Conservation (phyloP, 805 yeast genomes). For the Suhomyces sp. region DNA sequence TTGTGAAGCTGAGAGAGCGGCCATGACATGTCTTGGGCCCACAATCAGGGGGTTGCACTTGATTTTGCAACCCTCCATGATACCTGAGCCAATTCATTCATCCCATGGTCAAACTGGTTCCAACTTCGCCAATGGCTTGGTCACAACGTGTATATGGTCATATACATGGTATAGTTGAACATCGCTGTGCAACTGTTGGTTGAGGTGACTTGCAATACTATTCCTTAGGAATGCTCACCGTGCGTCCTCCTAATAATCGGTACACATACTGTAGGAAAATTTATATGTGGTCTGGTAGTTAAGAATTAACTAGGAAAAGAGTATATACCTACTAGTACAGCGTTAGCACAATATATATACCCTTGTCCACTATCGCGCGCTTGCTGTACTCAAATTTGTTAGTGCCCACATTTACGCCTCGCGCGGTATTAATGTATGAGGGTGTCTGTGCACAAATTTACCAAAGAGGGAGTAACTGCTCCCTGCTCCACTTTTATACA, state of each 20-base stretch:
- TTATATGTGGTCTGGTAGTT: slow-evolving; percentile 9
- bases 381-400: slow-evolving; percentile 16
- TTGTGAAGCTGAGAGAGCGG: no score
- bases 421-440: slow-evolving; percentile 7
- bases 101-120: no score
- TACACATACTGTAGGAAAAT: slow-evolving; percentile 8
- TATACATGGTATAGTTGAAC: no score
- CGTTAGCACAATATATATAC: slow-evolving; percentile 6
- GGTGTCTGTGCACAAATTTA: slow-evolving; percentile 8
- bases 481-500: slow-evolving; percentile 5
- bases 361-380: slow-evolving; percentile 4
- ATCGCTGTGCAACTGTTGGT: no score
- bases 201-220: no score
- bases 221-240: background rate
- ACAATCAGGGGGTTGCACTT: no score
- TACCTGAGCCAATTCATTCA: no score
- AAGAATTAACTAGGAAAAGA: slow-evolving; percentile 8
- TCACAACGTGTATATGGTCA: no score
- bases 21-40: no score
- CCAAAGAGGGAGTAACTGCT: slow-evolving; percentile 3
- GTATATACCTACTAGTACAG: slow-evolving; percentile 5
- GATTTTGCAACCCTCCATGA: no score
- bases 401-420: slow-evolving; percentile 13
- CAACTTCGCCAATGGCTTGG: no score
- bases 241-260: slow-evolving; percentile 4